Evolutionary conservation across 768 basidiomycete species (phyloP), one percentile per base, ranked within the genome.

Genomic region (Cystofilobasidium bisporidii): DNA sequence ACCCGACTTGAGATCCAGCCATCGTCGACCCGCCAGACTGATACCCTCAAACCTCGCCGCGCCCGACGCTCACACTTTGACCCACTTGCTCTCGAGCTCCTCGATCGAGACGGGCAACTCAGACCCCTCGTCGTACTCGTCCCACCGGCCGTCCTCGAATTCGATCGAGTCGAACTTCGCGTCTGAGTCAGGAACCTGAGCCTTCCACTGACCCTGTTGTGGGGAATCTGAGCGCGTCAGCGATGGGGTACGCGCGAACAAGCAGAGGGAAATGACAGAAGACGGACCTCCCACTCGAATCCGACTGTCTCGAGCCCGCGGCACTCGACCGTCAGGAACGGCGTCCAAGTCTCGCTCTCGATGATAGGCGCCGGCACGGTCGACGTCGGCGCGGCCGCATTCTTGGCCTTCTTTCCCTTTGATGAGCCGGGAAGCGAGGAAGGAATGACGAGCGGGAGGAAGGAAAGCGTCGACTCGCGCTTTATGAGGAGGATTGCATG

Each of bases 71-170:
- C 61, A 63, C 9, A 63, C 67, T 41, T 69, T 69, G 30, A 57
- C 67, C 67, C 67, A 69, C 63, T 69, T 63, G 33, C 56, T 45
- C 45, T 69, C 67, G 15, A 69, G 63, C 18, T 69, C 67, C 47
- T 69, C 67, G 30, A 69, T 59, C 9, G 62, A 59, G 55, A 61
- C 63, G 22, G 67, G 67, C 40, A 64, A n/a, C 26, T 38, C 62
- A n/a, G 63, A 64, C 43, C 63, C 61, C 38, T 69, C 67, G 28
- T 69, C 67, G 57, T 69, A 69, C 58, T 69, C 67, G 50, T 69
- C 67, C 67, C 67, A 69, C 6, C 67, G 53, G 24, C 63, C 67
- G 36, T 69, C 67, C 43, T 69, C 67, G n/a, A 69, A 69, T 12
- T 36, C 67, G 57, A 64, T 53, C 6, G 30, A 15, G 12, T 63